Evolutionary conservation across 2,329 filamentous ascomycete genomes (phyloP).

Genomic region (Paecilomyces dactylethromorphus): DNA sequence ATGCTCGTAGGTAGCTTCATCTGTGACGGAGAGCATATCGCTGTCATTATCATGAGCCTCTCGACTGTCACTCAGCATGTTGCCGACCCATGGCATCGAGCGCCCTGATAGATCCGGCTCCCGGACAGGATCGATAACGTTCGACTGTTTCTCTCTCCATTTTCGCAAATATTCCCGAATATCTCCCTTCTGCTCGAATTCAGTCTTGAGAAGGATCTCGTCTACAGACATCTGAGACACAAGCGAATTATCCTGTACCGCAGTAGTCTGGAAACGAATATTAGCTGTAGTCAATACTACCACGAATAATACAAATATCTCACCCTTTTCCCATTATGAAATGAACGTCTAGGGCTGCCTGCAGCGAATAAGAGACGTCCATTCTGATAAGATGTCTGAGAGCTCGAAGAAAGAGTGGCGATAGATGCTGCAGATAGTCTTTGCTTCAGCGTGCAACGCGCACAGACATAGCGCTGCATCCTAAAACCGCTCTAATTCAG

Average conservation of each 20-base stretch:
- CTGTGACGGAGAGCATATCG: conserved; percentile 15
- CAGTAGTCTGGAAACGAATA: not conserved
- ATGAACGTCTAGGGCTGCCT: not conserved
- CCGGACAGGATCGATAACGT: conserved; percentile 22
- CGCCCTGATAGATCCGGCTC: conserved; percentile 8
- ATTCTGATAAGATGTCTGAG: not conserved
- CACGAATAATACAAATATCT: not conserved
- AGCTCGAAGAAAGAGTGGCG: conserved; percentile 1
- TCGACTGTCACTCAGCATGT: conserved; percentile 27
- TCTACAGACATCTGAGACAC: conserved; percentile 12
- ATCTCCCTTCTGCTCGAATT: conserved; percentile 30
- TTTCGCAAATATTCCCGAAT: conserved; percentile 35
- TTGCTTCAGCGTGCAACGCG: conserved; percentile 8
- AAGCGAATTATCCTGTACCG: not conserved
- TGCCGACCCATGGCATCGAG: conserved; percentile 17
- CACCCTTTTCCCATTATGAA: not conserved
- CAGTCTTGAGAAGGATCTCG: conserved; percentile 22
- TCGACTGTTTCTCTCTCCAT: conserved; percentile 30
- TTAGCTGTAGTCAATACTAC: not conserved
- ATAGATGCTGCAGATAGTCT: conserved; percentile 3
- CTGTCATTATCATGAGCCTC: conserved; percentile 19
- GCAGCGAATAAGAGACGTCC: not conserved
- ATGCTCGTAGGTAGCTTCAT: conserved; percentile 20
- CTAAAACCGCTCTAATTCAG: conserved; percentile 5
- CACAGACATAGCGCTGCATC: conserved; percentile 6